A percentile compares a stretch with the other conserved stretches of the same genome.
These are phyloP conservation scores for Tricholoma hemisulphureum DNA, from an alignment of 768 basidiomycete genomes.

Conservation along the genomic window DNA sequence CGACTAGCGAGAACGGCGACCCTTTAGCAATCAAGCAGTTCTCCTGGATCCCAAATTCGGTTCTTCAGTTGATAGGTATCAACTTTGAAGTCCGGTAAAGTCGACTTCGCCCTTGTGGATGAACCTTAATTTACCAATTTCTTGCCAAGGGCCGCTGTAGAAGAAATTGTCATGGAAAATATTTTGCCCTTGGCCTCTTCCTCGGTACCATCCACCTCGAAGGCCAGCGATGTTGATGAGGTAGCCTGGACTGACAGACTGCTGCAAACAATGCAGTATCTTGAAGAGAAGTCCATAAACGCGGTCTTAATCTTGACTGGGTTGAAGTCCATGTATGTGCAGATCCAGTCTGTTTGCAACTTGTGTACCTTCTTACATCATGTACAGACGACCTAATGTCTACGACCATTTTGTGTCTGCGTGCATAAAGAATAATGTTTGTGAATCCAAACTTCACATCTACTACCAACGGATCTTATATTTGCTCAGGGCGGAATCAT, in stretches of 20 bases:
- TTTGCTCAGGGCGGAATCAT: slow-evolving; percentile 78
- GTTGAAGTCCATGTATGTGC: slow-evolving; percentile 59
- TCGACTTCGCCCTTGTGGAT: neutral
- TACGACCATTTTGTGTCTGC: slow-evolving; percentile 69
- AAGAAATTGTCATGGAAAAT: slow-evolving; percentile 67
- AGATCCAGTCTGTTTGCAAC: neutral
- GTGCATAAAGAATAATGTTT: slow-evolving; percentile 82
- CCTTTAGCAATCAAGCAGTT: slow-evolving; percentile 73
- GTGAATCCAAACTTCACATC: slow-evolving; percentile 25
- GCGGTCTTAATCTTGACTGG: slow-evolving; percentile 61
- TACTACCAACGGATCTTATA: slow-evolving; percentile 1
- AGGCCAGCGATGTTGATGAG: slow-evolving; percentile 67
- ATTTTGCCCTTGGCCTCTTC: slow-evolving; percentile 75
- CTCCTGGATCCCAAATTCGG: slow-evolving; percentile 84
- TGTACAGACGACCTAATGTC: slow-evolving; percentile 59
- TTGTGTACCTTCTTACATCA: neutral
- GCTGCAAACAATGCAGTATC: slow-evolving; percentile 64
- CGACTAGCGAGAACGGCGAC: slow-evolving; percentile 74
- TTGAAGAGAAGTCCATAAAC: slow-evolving; percentile 60
- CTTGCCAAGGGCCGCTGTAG: slow-evolving; percentile 51
- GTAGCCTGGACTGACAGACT: slow-evolving; percentile 82
- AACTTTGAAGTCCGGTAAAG: slow-evolving; percentile 59
- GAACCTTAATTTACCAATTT: neutral
- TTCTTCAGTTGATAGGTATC: slow-evolving; percentile 57
- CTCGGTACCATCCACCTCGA: slow-evolving; percentile 43